Percentiles rank a stretch among this genome's conserved stretches.
These are phyloP conservation scores for Penicillium sp. DNA, from an alignment of 2,329 filamentous ascomycete genomes.

Conservation along the genomic window DNA sequence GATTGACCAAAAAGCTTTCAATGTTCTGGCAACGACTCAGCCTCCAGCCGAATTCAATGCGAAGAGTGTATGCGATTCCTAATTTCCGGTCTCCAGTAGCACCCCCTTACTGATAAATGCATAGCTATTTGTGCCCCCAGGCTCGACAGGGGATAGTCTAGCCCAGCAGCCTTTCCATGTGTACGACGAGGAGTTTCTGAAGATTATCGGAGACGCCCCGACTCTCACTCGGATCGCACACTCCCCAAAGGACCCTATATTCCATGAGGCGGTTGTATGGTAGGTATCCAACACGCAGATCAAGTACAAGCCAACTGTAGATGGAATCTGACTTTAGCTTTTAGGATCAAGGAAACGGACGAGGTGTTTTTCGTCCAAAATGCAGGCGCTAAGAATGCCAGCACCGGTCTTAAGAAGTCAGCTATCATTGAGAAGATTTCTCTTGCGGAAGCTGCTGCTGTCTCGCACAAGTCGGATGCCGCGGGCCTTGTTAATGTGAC, in stretches of 20 bases:
- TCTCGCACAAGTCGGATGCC: constrained; percentile 15
- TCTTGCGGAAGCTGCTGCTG: constrained; percentile 16
- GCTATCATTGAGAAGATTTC: constrained; percentile 19
- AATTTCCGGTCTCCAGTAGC: not conserved
- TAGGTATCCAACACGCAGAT: not conserved
- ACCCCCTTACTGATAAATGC: not conserved
- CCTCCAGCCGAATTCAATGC: constrained; percentile 18
- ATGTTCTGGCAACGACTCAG: constrained; percentile 18
- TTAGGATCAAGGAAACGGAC: constrained; percentile 16
- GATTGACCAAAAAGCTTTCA: constrained; percentile 19
- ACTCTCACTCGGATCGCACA: constrained; percentile 16
- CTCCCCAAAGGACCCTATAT: constrained; percentile 14
- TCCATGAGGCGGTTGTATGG: constrained; percentile 20
- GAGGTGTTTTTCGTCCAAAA: constrained; percentile 24
- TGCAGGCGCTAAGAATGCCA: constrained; percentile 16
- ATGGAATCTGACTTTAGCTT: not conserved
- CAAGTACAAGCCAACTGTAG: not conserved
- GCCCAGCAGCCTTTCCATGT: constrained; percentile 13
- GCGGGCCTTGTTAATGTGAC: constrained; percentile 8
- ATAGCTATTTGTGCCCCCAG: constrained; percentile 17
- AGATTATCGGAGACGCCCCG: constrained; percentile 9
- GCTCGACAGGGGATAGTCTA: constrained; percentile 12
- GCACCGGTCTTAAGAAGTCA: constrained; percentile 16
- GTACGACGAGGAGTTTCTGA: constrained; percentile 18
- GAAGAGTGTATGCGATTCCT: constrained; percentile 7